phyloP scores from a whole-genome alignment of 2,329 filamentous ascomycete species.

The Penicillium sp. region DNA sequence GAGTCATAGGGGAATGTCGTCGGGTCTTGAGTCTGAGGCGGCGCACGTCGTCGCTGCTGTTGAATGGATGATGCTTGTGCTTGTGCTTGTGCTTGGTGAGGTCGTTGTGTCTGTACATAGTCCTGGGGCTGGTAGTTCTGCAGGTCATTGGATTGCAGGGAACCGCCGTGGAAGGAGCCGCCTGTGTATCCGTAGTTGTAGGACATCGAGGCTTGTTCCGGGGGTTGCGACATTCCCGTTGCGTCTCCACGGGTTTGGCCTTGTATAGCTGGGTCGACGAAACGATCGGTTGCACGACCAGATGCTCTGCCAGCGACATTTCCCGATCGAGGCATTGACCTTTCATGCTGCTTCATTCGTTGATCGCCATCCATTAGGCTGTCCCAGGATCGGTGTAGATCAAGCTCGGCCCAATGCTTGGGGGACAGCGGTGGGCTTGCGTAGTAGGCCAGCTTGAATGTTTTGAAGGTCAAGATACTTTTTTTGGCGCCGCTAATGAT shows the following conservation, averaged over 20 bases:
- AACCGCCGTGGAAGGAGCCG: constrained; percentile 48
- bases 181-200: constrained; percentile 54
- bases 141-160: constrained; percentile 53
- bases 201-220: constrained; percentile 36
- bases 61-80: constrained; percentile 27
- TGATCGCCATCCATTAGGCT: constrained; percentile 72
- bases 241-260: constrained; percentile 39
- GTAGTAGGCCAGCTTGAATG: constrained; percentile 63
- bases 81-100: constrained; percentile 41
- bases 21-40: constrained; percentile 28
- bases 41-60: constrained; percentile 49
- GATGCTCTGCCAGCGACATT: constrained; percentile 51
- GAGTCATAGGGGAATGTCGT: constrained; percentile 48
- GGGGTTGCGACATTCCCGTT: constrained; percentile 35
- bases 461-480: not conserved
- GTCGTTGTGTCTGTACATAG: constrained; percentile 51
- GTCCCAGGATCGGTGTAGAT: constrained; percentile 55
- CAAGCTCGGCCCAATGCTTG: constrained; percentile 57
- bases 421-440: constrained; percentile 61
- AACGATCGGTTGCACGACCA: constrained; percentile 46
- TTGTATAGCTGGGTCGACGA: constrained; percentile 35
- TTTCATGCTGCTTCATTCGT: constrained; percentile 69
- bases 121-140: constrained; percentile 58
- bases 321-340: constrained; percentile 51
- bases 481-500: not conserved